Evolutionary conservation across 2,329 filamentous ascomycete species (phyloP), one percentile per base, ranked within the genome.

Genomic region (Diaporthe citriasiana): DNA sequence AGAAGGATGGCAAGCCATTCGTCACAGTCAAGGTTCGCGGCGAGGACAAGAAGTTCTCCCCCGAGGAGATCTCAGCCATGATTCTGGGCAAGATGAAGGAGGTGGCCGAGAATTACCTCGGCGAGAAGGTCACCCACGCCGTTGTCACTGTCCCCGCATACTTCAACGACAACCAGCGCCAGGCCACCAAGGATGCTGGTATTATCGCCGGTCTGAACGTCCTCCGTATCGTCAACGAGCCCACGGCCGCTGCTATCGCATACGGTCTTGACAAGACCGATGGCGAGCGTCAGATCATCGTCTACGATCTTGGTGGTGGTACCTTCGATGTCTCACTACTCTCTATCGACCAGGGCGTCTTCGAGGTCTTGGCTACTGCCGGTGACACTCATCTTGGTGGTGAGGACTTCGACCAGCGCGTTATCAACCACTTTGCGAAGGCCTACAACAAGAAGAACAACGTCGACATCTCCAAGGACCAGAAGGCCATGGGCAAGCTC

Each of bases 401-500:
- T 92, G 95, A 98, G 87, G 96, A 98, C 89, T 98, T 98, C 85
- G 96, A 98, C 85, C 95, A 98, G 91, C 93, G 96, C 84, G 90
- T 98, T 85, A 98, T 98, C 89, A 95, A 94, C 90, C 90, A 96
- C 92, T 95, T 98, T 83, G 93, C 93, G 89, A 98, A 98, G 93
- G 89, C 90, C 80, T 98, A 97, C 92, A 98, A 98, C 93, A 98
- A 98, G 93, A 97, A 98, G 91, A 91, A 98, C 89, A 87, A 86
- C 80, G 95, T 97, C 79, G 95, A 99, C 80, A 91, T 98, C 83
- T 94, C 92, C 87, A 97, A 97, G 90, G 95, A 98, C 83, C 87
- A 93, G 78, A 98, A 98, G 94, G 93, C 96, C 79, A 98, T 98
- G 95, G 95, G 95, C 88, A 99, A 98, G 89, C 92, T 99, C 80